Evolutionary conservation across 116 monocot genomes (phyloP).

Genomic region (Zostera marina): DNA sequence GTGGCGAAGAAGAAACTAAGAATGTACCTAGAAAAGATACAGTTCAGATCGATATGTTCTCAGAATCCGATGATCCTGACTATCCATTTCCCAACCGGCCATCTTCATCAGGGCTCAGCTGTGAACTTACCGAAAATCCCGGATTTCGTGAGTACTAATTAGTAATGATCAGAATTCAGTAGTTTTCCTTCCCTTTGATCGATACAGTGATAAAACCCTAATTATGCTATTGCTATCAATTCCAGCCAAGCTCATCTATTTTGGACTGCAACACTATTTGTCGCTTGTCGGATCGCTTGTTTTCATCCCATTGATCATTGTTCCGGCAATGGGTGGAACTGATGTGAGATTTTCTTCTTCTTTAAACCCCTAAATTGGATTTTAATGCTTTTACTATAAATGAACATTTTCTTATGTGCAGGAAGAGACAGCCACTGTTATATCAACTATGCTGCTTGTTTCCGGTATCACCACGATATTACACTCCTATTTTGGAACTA

Average conservation of each 20-base stretch:
- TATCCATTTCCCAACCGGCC: constrained; percentile 15
- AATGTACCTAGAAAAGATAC: constrained; percentile 18
- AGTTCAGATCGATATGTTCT: constrained; percentile 32
- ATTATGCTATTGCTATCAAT: neutral
- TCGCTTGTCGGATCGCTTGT: constrained; percentile 94
- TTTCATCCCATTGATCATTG: constrained; percentile 87
- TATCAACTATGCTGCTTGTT: constrained; percentile 89
- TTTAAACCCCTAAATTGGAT: neutral
- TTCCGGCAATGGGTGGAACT: constrained; percentile 94
- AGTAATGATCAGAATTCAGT: neutral
- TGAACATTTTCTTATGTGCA: constrained; percentile 18
- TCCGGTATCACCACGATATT: constrained; percentile 88
- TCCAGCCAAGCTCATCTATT: constrained; percentile 63
- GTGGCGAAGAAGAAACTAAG: constrained; percentile 5
- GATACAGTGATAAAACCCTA: too few species aligned
- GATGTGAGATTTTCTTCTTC: constrained; percentile 52
- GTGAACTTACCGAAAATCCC: constrained; percentile 56
- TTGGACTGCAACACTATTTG: constrained; percentile 86
- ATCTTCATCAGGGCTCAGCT: constrained; percentile 19
- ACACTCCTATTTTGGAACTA: constrained; percentile 70
- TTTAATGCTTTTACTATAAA: neutral
- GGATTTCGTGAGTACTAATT: constrained; percentile 46
- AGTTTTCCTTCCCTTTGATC: too few species aligned
- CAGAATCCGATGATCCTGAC: constrained; percentile 23
- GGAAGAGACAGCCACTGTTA: constrained; percentile 85